Evolutionary conservation across 805 yeast genomes (phyloP), one percentile per base, ranked within the genome.

Genomic region (Pichia nakasei): DNA sequence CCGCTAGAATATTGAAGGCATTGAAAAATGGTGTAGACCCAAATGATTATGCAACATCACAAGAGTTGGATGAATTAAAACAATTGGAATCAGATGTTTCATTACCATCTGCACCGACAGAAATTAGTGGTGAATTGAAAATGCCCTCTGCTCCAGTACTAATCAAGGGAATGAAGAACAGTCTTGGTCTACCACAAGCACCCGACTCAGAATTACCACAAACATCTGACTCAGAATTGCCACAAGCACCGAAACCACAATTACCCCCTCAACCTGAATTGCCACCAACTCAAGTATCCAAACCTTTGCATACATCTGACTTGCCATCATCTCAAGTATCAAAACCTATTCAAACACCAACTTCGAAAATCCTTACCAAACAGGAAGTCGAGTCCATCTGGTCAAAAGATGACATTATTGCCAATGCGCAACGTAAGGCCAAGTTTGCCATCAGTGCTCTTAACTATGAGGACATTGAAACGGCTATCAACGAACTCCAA

Each of bases 371-470:
- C 5, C 33, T 49, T 38, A 41, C 63, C 9, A 56, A 59, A 46
- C 69, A 64, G 11, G 69, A 74, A 37, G 65, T 82, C 15, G 54
- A 62, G n/a, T 55, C 65, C 17, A 73, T 82, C 44, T 59, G 83
- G 55, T 71, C 73, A 45, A 66, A 69, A 15, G 73, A 80, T 20
- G 84, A 76, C 43, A 65, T 70, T 38, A 77, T 82, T 19, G 56
- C 76, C 9, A 67, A 72, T 52, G 76, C 81, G 1, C 91, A 83
- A 54, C 82, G 78, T 52, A 73, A 71, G 47, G 84, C 89, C 27
- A 82, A 77, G 56, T 84, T 79, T 58, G 91, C 88, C 2, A 77
- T 82, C 7, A 80, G 87, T 45, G 93, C 94, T 0, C 67, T 84
- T 56, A 82, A 82, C 56, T 84, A 82, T 57, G 91, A 84, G 48